phyloP scores from a whole-genome alignment of 1,284 basidiomycete species.

The Tilletia indica region DNA sequence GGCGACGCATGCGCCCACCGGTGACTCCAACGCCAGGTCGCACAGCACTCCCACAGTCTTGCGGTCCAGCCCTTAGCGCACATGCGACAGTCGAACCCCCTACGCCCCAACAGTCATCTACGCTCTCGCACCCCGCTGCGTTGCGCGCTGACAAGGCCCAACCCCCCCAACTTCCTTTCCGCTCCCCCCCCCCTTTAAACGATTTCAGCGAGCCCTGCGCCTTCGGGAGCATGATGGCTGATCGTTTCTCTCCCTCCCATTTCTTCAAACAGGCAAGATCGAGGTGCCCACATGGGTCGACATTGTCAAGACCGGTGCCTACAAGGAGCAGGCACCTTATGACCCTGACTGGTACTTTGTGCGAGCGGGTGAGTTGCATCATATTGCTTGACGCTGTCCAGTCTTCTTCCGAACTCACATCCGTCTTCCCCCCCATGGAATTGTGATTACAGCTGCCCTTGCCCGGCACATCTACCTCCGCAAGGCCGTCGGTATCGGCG shows the following conservation, averaged over 20 bases:
- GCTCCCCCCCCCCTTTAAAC: neutral
- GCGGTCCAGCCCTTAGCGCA: too few relatives aligned
- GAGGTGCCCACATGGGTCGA: conserved; percentile 99
- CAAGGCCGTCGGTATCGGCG: conserved; percentile 96
- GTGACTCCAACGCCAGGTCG: too few relatives aligned
- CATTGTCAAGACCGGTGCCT: conserved; percentile 95
- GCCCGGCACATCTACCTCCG: conserved; percentile 99
- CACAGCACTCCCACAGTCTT: too few relatives aligned
- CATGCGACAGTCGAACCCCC: too few relatives aligned
- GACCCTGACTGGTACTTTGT: conserved; percentile 99
- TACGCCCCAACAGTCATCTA: neutral
- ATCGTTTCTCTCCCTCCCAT: neutral
- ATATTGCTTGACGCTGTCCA: neutral
- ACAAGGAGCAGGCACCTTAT: conserved; percentile 98
- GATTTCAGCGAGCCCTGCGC: conserved; percentile 17
- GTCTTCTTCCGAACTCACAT: neutral
- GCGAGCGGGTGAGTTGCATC: conserved; percentile 74
- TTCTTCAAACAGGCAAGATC: conserved; percentile 68
- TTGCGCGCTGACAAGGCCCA: neutral
- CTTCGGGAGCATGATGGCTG: conserved; percentile 18
- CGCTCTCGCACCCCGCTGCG: conserved; percentile 6
- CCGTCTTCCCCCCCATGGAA: neutral
- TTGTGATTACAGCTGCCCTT: conserved; percentile 71
- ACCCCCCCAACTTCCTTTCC: neutral
- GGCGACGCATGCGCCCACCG: too few relatives aligned